phyloP scores from a whole-genome alignment of 371 early-diverging fungal genomes.

The Circinella minor region DNA sequence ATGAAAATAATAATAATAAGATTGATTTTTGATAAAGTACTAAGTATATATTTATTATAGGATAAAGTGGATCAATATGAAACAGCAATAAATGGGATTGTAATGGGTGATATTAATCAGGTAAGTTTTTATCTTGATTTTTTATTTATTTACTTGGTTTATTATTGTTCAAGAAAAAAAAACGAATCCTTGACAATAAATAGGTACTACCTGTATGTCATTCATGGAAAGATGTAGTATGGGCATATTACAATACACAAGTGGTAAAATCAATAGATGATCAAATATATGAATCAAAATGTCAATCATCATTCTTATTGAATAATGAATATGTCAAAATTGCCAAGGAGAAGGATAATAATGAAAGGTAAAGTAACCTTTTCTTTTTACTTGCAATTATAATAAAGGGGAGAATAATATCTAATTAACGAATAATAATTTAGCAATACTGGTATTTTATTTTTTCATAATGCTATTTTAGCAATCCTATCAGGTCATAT shows the following conservation, averaged over 20 bases:
- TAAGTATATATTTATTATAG: background rate
- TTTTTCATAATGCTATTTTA: background rate
- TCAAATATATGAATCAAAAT: slow-evolving; percentile 9
- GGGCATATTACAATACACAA: slow-evolving; percentile 34
- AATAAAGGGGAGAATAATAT: background rate
- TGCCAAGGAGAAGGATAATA: background rate
- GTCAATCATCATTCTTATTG: slow-evolving; percentile 20
- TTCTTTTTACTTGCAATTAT: too few relatives aligned
- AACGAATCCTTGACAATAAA: background rate
- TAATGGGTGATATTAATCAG: slow-evolving; percentile 1
- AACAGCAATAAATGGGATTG: slow-evolving; percentile 13
- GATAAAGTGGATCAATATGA: slow-evolving; percentile 10
- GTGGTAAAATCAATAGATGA: slow-evolving; percentile 20
- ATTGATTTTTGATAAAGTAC: too few relatives aligned
- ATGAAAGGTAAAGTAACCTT: background rate
- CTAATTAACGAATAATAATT: too few relatives aligned
- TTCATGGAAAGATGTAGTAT: slow-evolving; percentile 44
- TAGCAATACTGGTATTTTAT: background rate
- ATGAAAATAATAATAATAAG: too few relatives aligned
- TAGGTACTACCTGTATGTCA: slow-evolving; percentile 25
- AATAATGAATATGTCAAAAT: background rate
- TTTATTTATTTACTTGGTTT: background rate
- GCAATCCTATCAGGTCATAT: background rate
- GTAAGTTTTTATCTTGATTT: background rate
- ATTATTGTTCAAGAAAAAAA: background rate